phyloP scores from a whole-genome alignment of 306 rosid species.

The Cucumis sativus region Cucumber_9930_V3 NC_026657.2:3325001-3325500 shows the following conservation, averaged over 20 bases:
- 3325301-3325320: neutral
- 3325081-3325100: slow-evolving; percentile 40
- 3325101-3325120: slow-evolving; percentile 28
- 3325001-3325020: slow-evolving; percentile 61
- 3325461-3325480: slow-evolving; percentile 73
- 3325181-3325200: neutral
- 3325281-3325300: neutral
- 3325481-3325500: slow-evolving; percentile 72
- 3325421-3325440: slow-evolving; percentile 32
- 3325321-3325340: neutral
- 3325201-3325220: neutral
- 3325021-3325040: slow-evolving; percentile 20
- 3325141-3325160: neutral
- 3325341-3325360: neutral
- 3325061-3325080: slow-evolving; percentile 43
- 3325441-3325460: slow-evolving; percentile 48
- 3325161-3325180: neutral
- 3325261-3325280: slow-evolving; percentile 4
- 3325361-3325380: neutral
- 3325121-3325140: slow-evolving; percentile 25
- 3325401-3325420: neutral
- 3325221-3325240: neutral
- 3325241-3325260: slow-evolving; percentile 3
- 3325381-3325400: neutral
- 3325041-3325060: slow-evolving; percentile 8